Evolutionary conservation across 2,329 filamentous ascomycete species (phyloP), one percentile per base, ranked within the genome.

Genomic region (Colletotrichum tropicicola): DNA sequence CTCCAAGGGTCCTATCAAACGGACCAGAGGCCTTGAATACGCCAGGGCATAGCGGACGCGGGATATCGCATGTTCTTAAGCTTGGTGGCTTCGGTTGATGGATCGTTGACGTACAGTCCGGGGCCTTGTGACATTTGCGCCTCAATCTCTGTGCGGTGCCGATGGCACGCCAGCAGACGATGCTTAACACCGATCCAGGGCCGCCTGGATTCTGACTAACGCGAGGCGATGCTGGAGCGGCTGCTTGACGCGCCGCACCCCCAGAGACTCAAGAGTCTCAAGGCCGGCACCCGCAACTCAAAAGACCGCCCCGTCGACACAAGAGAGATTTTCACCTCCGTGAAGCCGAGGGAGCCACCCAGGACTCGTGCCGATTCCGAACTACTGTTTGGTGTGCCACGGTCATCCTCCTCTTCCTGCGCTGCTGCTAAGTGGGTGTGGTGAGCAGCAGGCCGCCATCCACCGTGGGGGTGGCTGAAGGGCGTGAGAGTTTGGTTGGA

Each of bases 401-500:
- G 10, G 39, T 19, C 10, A 8, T 23, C 9, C 2, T 43, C 6
- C 19, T 10, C 8, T 41, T n/a, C 39, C 19, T 2, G n/a, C 39
- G n/a, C 17, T n/a, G 39, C 10, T 43, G 39, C 19, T n/a, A n/a
- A n/a, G 35, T 54, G 25, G 30, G 47, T 48, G 56, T 60, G 44
- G 21, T 23, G 28, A 12, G 17, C n/a, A 19, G 25, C 5, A 35
- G 12, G 27, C 9, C 30, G 41, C 4, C 15, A 21, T 23, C 27
- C 19, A 17, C 30, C 27, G 41, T 39, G n/a, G 43, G 51, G 59
- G 52, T 56, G 59, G 59, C 59, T 57, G 52, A 43, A 35, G 23
- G 19, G 41, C 19, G 13, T 12, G 30, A 28, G 47, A 52, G 37
- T n/a, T 52, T 52, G 21, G n/a, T 37, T 44, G 28, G 35, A 13